phyloP scores from a whole-genome alignment of 2,329 filamentous ascomycete species.

The Ceratocystiopsis sp. region DNA sequence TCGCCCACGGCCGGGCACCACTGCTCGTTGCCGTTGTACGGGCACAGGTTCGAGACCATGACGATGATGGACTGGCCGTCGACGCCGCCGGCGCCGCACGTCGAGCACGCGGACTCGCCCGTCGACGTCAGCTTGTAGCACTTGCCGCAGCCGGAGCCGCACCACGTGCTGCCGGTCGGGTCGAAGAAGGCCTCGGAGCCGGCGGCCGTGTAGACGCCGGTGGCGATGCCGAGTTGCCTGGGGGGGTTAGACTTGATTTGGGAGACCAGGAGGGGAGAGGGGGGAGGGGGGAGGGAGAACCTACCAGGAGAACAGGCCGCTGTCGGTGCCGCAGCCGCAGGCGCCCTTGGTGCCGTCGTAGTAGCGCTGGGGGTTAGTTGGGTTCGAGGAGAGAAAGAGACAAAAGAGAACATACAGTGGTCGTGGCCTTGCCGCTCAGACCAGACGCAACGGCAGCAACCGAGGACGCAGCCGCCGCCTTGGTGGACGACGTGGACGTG shows the following conservation, averaged over 20 bases:
- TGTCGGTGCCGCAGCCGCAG: slow-evolving; percentile 15
- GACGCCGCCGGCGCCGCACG: slow-evolving; percentile 11
- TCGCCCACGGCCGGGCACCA: slow-evolving; percentile 18
- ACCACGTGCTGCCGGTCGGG: slow-evolving; percentile 10
- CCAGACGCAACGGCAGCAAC: no score
- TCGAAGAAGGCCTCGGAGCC: slow-evolving; percentile 13
- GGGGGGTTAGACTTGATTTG: not conserved
- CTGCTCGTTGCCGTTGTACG: slow-evolving; percentile 17
- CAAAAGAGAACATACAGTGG: no score
- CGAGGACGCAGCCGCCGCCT: no score
- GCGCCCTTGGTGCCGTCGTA: slow-evolving; percentile 17
- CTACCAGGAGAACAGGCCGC: slow-evolving; percentile 13
- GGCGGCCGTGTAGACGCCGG: slow-evolving; percentile 13
- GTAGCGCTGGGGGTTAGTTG: slow-evolving; percentile 13
- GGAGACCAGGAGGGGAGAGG: no score
- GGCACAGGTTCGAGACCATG: slow-evolving; percentile 20
- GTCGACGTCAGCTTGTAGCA: slow-evolving; percentile 16
- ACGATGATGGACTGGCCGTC: slow-evolving; percentile 13
- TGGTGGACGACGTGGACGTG: no score
- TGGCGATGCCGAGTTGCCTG: slow-evolving; percentile 2
- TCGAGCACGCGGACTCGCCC: slow-evolving; percentile 10
- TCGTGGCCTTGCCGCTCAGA: no score
- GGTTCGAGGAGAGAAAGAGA: no score
- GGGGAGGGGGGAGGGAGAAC: not conserved
- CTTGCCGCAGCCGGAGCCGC: slow-evolving; percentile 14